Conservation (phyloP, 1,139 yeast genomes). For the Yamadazyma atmosphaerica region DNA sequence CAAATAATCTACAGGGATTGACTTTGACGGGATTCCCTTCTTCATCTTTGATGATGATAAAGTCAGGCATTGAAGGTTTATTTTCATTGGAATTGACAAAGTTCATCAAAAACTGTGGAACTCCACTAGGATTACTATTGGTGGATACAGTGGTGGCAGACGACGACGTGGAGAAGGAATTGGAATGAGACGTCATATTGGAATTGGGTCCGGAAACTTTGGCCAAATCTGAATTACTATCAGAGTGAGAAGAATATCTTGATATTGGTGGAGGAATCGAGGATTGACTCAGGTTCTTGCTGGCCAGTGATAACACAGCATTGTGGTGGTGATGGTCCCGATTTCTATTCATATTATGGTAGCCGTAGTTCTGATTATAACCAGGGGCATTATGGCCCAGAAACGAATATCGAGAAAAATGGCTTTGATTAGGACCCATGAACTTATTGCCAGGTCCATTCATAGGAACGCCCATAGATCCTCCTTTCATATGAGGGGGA, state of each 20-base stretch:
- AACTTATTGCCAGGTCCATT: too few relatives aligned
- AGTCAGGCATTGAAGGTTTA: constrained; percentile 12
- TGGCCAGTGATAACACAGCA: neutral
- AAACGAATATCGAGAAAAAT: neutral
- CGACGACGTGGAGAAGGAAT: constrained; percentile 5
- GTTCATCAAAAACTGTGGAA: constrained; percentile 35
- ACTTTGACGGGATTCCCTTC: constrained; percentile 34
- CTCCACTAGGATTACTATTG: constrained; percentile 13
- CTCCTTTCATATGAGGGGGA: too few relatives aligned
- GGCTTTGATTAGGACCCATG: neutral
- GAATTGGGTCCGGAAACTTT: constrained; percentile 3
- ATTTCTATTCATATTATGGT: neutral
- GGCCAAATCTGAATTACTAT: constrained; percentile 1
- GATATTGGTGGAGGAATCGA: constrained; percentile 1
- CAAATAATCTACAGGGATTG: constrained; percentile 43
- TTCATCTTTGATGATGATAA: constrained; percentile 24
- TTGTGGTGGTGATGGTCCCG: too few relatives aligned
- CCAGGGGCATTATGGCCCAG: neutral
- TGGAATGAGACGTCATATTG: neutral
- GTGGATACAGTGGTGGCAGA: constrained; percentile 6
- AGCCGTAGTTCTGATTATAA: neutral
- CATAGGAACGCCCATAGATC: too few relatives aligned
- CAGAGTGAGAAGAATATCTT: neutral
- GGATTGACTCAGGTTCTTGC: neutral
- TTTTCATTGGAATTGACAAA: constrained; percentile 18